Evolutionary conservation across 148 eudicot species (phyloP), one percentile per base, ranked within the genome.

Genomic region (Amaranthus hypochondriacus): DNA sequence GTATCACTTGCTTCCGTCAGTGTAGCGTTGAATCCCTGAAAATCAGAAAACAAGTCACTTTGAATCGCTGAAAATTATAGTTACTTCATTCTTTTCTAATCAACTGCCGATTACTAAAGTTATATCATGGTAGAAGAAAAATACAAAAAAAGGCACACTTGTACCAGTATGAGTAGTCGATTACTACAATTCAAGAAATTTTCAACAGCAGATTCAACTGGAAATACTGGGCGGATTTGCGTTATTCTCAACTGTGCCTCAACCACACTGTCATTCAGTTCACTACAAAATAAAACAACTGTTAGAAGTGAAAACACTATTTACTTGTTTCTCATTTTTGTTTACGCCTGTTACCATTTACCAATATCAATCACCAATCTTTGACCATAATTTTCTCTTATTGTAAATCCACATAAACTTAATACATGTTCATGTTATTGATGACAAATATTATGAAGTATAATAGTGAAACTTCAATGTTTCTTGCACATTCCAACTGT

Each of bases 231-330:
- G 46, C 96, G 96, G 72, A 79, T 88, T 84, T 89, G 90, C 78
- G 87, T 89, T 81, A 86, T 90, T 76, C 99, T 87, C 79, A 81
- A 86, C 80, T 95, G 94, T 62, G 99, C 97, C 80, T 95, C 97
- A 74, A 89, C 91, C 78, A 95, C 96, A 21, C 96, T 95, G 82
- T 87, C 99, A 81, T 92, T 92, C 82, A 94, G 84, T 82, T 94
- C 98, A 79, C 98, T 94, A 74, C 82, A 83, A 56, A 70, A 81
- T 60, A 49, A 9, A 50, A 64, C 5, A 67, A 58, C 48, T 12
- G 39, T 78, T 42, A 63, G 52, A 67, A 73, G 2, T 7, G 10
- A 15, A 57, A 10, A 3, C 6, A 12, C 55, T 28, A 13, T 70
- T 28, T 28, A 28, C 39, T 28, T 28, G 39, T 28, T 28, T 28